Evolutionary conservation across 306 rosid species (phyloP), one percentile per base, ranked within the genome.

Genomic region (Fagus sylvatica): DNA sequence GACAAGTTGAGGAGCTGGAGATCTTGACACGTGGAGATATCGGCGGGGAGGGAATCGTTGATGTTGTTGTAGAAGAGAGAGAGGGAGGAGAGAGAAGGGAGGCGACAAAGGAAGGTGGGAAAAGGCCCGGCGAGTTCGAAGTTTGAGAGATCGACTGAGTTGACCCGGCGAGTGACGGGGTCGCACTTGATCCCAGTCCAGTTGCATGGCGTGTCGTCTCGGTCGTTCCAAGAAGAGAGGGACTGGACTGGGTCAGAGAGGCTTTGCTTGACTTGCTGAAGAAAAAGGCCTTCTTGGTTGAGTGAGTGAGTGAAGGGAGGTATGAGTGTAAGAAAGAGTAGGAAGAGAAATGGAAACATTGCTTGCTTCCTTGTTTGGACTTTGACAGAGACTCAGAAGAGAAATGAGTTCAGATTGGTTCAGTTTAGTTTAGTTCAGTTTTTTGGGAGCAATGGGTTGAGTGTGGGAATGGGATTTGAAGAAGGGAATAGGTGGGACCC

Each of bases 201-300:
- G 69, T 72, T 62, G 81, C 97, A 92, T 6, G 97, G 93, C 15
- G 87, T 79, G 72, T 78, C 22, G 41, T 92, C 91, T 2, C 75
- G 81, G 69, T 3, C 76, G 81, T 83, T 84, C 97, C 97, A 92
- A 49, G 74, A 10, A 15, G 87, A 73, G 42, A 92, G 96, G 1
- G 75, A 32, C 10, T 82, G 53, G 17, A 11, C 0, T 0, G 89
- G 96, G 81, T 87, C 90, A 69, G 81, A 82, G 80, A 89, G 90
- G 1, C 74, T 85, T 48, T 19, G 81, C 39, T 85, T 92, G 72
- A 85, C 84, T 19, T 78, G 69, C 11, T 77, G 88, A 32, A 92
- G 97, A 75, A 85, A 84, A 79, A 84, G 87, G 22, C 91, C 97
- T 0, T 92, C 95, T 81, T 92, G 93, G 81, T 77, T 85, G n/a